Base-by-base conservation (phyloP, 148 eudicot genomes). In the Bassia scoparia region DNA sequence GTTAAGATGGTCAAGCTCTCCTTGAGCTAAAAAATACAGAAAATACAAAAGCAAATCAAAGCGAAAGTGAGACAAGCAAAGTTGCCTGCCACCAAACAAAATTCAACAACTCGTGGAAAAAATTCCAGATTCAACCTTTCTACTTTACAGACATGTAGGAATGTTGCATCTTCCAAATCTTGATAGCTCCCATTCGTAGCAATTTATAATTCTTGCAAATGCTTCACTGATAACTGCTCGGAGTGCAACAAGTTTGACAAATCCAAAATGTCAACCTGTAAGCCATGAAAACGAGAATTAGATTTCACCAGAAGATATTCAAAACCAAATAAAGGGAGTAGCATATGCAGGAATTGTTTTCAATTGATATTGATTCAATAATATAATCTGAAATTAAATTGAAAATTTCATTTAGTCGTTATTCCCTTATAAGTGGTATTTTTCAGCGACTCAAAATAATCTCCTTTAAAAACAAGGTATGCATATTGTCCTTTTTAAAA, bases 1-100 rank as follows among this genome's bases (percentile, higher is more conserved):
- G n/a, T n/a, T n/a, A n/a, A n/a, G n/a, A n/a, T n/a, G n/a, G n/a
- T n/a, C n/a, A n/a, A n/a, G n/a, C 43, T 54, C 50, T 68, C n/a
- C 34, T 38, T n/a, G 21, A 49, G 30, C n/a, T n/a, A 59, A 15
- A 73, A 12, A 48, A 46, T 48, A 5, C 70, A 55, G 44, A n/a
- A 17, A 27, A 21, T 12, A n/a, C 44, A 24, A 33, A 7, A 23
- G 56, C 31, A 56, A 43, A 53, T 29, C 50, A 24, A 24, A 10
- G 34, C n/a, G 18, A 59, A 67, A 60, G 37, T 64, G 66, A 38
- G 37, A 23, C 10, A 27, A 50, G 60, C 37, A 21, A 18, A 35
- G 38, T 62, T n/a, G 89, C 98, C 96, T 93, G 98, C 98, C n/a
- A 93, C 98, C 98, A 93, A 76, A 93, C 81, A 60, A 97, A n/a